Evolutionary conservation across 108 stramenopile species (phyloP).

Genomic region (Nitzschia sp.): DNA sequence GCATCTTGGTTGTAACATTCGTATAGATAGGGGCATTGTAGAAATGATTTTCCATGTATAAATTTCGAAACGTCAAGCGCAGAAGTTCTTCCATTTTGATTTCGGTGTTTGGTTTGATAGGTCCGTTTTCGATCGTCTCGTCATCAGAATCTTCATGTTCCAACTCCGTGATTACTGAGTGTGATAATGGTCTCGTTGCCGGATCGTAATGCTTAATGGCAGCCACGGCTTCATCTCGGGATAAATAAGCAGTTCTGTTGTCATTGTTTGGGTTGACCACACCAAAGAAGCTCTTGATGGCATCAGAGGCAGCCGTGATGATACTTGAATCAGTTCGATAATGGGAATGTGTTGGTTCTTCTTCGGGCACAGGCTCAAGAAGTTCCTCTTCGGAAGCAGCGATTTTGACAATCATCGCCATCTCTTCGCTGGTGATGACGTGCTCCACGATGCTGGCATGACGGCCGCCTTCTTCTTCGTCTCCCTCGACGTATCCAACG

Average conservation of each 20-base stretch:
- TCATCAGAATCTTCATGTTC: neutral
- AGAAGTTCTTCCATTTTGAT: conserved; percentile 31
- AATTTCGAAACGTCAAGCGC: conserved; percentile 16
- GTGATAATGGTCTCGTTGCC: neutral
- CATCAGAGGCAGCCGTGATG: conserved; percentile 4
- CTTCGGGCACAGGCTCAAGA: neutral
- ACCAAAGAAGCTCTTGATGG: conserved; percentile 15
- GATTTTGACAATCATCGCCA: conserved; percentile 16
- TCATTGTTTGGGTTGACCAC: conserved; percentile 14
- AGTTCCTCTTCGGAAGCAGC: neutral
- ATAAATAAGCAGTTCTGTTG: neutral
- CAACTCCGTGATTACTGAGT: neutral
- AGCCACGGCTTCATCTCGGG: conserved; percentile 14
- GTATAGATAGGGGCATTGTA: conserved; percentile 26
- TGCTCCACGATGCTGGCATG: conserved; percentile 5
- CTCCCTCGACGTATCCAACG: conserved; percentile 19
- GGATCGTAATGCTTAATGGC: conserved; percentile 13
- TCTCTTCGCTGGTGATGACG: conserved; percentile 20
- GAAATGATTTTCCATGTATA: conserved; percentile 27
- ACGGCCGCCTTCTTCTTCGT: neutral
- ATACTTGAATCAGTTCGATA: neutral
- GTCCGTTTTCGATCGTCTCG: neutral
- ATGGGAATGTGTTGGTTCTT: neutral
- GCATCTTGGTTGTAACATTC: neutral
- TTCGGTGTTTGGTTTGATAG: conserved; percentile 27